Conservation (phyloP, 768 basidiomycete genomes). For the Nidularia sp. region DNA sequence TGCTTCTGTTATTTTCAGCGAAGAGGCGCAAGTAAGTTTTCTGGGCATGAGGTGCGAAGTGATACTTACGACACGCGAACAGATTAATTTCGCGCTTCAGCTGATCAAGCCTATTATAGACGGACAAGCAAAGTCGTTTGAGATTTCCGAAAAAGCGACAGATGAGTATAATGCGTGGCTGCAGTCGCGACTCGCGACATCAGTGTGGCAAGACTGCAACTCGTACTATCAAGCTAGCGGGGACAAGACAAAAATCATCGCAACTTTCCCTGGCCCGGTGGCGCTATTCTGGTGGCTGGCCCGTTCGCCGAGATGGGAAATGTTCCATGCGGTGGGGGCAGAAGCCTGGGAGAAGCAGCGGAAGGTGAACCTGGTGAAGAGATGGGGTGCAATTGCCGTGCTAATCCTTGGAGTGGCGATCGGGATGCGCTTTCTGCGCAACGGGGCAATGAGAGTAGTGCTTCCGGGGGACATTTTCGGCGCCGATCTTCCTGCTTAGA, state of each 20-base stretch:
- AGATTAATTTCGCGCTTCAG: constrained; percentile 48
- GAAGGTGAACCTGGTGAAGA: constrained; percentile 14
- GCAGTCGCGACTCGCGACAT: constrained; percentile 37
- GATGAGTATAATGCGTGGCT: constrained; percentile 50
- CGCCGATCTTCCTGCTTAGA: too few relatives aligned
- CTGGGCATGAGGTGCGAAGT: background rate
- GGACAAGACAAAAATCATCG: constrained; percentile 35
- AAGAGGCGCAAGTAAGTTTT: constrained; percentile 47
- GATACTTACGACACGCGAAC: constrained; percentile 3
- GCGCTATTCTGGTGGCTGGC: constrained; percentile 49
- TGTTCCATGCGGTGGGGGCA: constrained; percentile 36
- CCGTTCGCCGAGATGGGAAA: constrained; percentile 35
- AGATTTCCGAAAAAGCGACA: constrained; percentile 41
- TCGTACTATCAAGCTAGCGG: constrained; percentile 46
- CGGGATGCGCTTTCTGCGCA: constrained; percentile 10
- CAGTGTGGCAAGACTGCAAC: constrained; percentile 50
- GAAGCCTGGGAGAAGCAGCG: constrained; percentile 30
- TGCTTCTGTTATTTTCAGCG: constrained; percentile 51
- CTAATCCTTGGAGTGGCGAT: constrained; percentile 14
- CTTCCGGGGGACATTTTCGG: background rate
- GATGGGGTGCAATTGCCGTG: constrained; percentile 14
- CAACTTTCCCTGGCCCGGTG: constrained; percentile 53
- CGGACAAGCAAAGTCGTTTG: constrained; percentile 44
- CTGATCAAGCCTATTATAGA: constrained; percentile 49
- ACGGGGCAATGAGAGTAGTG: constrained; percentile 3